These are phyloP conservation scores for Solanum appendiculatum DNA, from an alignment of 257 asterid genomes.

Conservation along the genomic window DNA sequence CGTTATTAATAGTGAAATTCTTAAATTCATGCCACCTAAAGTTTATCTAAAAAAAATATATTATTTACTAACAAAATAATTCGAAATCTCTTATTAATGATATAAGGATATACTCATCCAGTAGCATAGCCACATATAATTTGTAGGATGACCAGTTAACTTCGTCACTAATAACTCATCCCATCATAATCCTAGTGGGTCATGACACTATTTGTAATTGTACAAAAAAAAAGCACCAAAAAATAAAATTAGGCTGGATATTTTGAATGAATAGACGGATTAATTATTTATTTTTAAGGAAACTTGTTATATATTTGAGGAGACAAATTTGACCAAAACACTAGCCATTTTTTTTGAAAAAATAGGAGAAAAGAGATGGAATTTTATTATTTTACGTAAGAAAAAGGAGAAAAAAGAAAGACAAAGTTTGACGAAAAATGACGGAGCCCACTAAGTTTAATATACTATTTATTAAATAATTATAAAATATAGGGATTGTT, in stretches of 20 bases:
- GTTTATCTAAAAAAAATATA: not conserved
- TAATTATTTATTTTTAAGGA: not conserved
- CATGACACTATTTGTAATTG: not conserved
- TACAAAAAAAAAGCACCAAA: not conserved
- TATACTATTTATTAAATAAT: not conserved
- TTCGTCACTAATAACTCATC: not conserved
- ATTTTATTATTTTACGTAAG: not conserved
- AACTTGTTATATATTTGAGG: not conserved
- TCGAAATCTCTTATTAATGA: not conserved
- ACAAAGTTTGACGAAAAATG: not conserved
- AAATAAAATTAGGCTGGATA: not conserved
- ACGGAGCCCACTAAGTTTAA: not conserved
- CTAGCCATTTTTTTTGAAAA: not conserved
- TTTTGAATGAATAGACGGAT: not conserved
- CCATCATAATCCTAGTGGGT: not conserved
- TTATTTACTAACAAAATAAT: accelerated
- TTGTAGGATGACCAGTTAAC: not conserved
- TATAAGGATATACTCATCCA: not conserved
- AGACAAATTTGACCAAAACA: not conserved
- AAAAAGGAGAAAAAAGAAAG: not conserved
- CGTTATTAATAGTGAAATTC: not conserved
- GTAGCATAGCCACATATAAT: too few relatives aligned
- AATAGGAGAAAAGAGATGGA: not conserved
- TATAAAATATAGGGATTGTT: not conserved
- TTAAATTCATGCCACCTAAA: not conserved